Conservation (phyloP, 2,329 filamentous ascomycete species). For the Trichoderma endophyticum region DNA sequence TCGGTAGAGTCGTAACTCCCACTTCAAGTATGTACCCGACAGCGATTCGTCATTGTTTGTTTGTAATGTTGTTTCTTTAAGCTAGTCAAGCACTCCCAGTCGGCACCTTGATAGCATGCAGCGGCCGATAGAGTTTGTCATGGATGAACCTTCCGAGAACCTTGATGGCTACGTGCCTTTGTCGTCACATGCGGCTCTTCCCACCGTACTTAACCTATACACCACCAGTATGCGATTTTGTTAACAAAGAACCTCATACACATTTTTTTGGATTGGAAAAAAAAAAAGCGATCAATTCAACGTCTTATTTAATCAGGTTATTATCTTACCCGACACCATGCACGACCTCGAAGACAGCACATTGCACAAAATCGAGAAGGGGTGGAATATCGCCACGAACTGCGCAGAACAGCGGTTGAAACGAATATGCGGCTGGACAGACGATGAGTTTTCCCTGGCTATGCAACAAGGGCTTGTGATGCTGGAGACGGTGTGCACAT, state of each 20-base stretch:
- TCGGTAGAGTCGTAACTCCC: neutral
- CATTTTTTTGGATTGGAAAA: neutral
- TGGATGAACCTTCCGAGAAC: neutral
- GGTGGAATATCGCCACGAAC: conserved; percentile 37
- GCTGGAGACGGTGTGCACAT: conserved; percentile 40
- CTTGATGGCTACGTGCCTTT: conserved; percentile 7
- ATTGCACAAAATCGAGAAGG: conserved; percentile 36
- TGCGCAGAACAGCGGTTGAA: conserved; percentile 36
- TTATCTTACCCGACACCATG: conserved; percentile 19
- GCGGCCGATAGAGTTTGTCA: neutral
- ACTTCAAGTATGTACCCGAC: neutral
- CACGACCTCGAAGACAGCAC: conserved; percentile 29
- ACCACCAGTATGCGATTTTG: neutral
- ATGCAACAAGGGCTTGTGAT: conserved; percentile 34
- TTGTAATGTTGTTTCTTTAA: neutral
- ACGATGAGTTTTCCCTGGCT: conserved; percentile 33
- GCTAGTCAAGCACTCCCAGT: neutral
- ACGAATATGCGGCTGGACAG: conserved; percentile 32
- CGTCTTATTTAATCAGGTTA: neutral
- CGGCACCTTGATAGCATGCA: conserved; percentile 1
- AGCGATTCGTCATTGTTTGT: neutral
- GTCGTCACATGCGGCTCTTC: neutral
- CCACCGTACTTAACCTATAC: neutral
- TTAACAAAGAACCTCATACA: neutral
- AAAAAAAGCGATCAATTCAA: neutral